Evolutionary conservation across 495 filamentous ascomycete genomes (phyloP), one percentile per base, ranked within the genome.

Genomic region (Sphaerosporella brunnea): DNA sequence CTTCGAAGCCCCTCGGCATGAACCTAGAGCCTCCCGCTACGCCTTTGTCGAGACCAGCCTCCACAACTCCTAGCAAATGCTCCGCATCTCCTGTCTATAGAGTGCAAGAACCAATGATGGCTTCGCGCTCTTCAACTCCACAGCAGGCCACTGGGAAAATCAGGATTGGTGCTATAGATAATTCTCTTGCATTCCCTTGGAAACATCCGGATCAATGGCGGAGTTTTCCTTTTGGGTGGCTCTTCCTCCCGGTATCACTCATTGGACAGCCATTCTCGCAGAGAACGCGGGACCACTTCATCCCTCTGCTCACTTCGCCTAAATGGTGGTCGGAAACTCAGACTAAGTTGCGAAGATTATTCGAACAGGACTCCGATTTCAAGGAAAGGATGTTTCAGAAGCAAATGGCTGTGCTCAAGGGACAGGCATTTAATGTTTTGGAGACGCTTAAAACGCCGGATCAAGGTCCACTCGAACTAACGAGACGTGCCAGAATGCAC

Each of bases 361-460:
- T 97, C 57, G 77, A 80, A 51, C 76, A 88, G 60, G 90, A 97
- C 60, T 74, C 82, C 0, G 90, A 96, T 63, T 97, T 97, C 62
- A 83, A 96, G 56, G 90, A 97, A 65, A 78, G 81, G 63, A 97
- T 97, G 90, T 97, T 92, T 64, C 84, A 84, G 15, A 73, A 81
- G 45, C 90, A 97, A 58, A 93, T 96, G 39, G 88, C 92, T 1
- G 90, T 97, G 34, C 90, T 97, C 82, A 97, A 97, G 66, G 90
- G 90, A 3, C 90, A 97, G 58, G 90, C 92, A 7, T 97, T 87
- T 83, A 97, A 97, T 63, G 90, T 97, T 2, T 86, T 97, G 7
- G 90, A 97, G 66, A 94, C 88, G 9, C 68, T 97, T 43, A 97
- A 97, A 59, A 80, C 78, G 2, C 70, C 73, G 1, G 92, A 94